Evolutionary conservation across 805 yeast species (phyloP), one percentile per base, ranked within the genome.

Genomic region (Scheffersomyces lignosus): DNA sequence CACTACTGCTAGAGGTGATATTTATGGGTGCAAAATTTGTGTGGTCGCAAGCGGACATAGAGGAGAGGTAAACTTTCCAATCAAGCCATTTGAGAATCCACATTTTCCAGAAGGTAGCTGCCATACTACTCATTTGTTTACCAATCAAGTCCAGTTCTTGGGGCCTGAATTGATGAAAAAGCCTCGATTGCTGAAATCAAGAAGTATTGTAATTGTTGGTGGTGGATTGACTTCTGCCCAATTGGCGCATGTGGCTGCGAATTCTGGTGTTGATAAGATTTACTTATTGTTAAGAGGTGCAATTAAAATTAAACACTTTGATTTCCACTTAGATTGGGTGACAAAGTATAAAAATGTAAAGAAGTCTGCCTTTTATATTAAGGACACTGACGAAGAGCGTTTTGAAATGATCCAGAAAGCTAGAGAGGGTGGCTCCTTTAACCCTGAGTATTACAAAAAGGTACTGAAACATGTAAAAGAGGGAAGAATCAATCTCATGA

Each of bases 191-290:
- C 24, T 38, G 13, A 29, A 32, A 25, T 18, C 36, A 8, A 30
- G 46, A 9, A 38, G 41, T 6, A 36, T 63, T 7, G 64, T 61
- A 8, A 64, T 70, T 15, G 71, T 70, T 5, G 77, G 76, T 1
- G 76, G 76, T 1, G 76, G 75, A 0, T 50, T 70, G 22, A 70
- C 75, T 0, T 65, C 74, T 1, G 76, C 75, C 1, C 77, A 71
- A 37, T 47, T 71, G 8, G 70, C 72, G 2, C 66, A 70, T 43
- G 61, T 62, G 13, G 64, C 67, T 3, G 48, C 64, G 5, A 44
- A 42, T 7, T 33, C 44, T 5, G 69, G 69, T 1, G 50, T 67
- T 9, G 37, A 45, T 9, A 54, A 58, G 15, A 65, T 68, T 1
- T 56, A 60, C 27, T 52, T 67, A 4, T 36, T 70, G 9, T 44